These are phyloP conservation scores for Geranium rotundifolium DNA, from an alignment of 345 rosid species.

Conservation along the genomic window DNA sequence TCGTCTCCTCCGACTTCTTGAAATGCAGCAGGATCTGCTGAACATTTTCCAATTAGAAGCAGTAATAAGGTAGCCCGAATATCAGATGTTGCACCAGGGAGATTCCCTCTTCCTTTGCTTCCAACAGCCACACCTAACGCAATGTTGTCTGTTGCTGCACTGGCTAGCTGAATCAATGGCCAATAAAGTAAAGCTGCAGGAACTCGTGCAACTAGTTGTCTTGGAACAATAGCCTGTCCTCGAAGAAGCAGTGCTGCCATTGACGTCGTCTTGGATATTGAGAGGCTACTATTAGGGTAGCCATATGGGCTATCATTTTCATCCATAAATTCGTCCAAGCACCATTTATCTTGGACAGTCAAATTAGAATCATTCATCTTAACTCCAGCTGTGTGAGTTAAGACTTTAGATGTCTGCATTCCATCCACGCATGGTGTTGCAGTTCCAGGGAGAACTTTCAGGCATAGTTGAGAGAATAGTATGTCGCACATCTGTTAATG, in stretches of 20 bases:
- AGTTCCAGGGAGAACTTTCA: slow-evolving; percentile 58
- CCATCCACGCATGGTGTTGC: slow-evolving; percentile 33
- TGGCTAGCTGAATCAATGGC: slow-evolving; percentile 95
- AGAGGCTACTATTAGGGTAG: slow-evolving; percentile 26
- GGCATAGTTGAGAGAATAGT: slow-evolving; percentile 89
- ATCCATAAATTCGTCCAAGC: slow-evolving; percentile 28
- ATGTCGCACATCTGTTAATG: slow-evolving; percentile 86
- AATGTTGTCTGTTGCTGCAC: slow-evolving; percentile 89
- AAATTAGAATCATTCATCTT: slow-evolving; percentile 23
- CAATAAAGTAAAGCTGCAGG: slow-evolving; percentile 86
- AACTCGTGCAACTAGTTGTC: slow-evolving; percentile 88
- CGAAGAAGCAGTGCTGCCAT: slow-evolving; percentile 86
- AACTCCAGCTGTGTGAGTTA: slow-evolving; percentile 22
- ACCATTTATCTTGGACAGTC: slow-evolving; percentile 22
- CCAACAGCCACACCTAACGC: slow-evolving; percentile 96
- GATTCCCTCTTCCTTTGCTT: slow-evolving; percentile 96
- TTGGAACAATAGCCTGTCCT: slow-evolving; percentile 84
- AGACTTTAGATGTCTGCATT: neutral
- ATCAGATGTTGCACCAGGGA: slow-evolving; percentile 94
- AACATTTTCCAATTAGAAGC: slow-evolving; percentile 92
- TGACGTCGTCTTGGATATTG: slow-evolving; percentile 55
- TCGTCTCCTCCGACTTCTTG: slow-evolving; percentile 87
- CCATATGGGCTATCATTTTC: slow-evolving; percentile 37
- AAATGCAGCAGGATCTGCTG: slow-evolving; percentile 78
- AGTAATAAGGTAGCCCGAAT: slow-evolving; percentile 80